phyloP scores from a whole-genome alignment of 495 filamentous ascomycete genomes.

The Xylaria bambusicola region DNA sequence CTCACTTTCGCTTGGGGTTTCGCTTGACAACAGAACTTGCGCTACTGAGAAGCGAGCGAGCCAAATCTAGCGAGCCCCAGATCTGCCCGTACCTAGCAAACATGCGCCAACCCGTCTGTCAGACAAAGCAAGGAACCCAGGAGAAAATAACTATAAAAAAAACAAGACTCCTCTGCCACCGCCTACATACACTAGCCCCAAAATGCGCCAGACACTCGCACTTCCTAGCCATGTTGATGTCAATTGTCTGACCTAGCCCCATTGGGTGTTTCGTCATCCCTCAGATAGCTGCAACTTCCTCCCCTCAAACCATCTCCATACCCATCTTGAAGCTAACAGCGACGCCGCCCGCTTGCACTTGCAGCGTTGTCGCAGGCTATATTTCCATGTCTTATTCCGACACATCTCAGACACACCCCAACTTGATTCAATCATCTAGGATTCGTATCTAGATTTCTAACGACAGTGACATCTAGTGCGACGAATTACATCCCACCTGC shows the following conservation, averaged over 20 bases:
- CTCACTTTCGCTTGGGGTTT: constrained; percentile 26
- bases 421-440: background rate
- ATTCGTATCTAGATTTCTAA: background rate
- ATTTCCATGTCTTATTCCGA: background rate
- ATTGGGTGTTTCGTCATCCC: constrained; percentile 17
- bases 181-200: constrained; percentile 1
- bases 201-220: constrained; percentile 5
- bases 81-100: constrained; percentile 9
- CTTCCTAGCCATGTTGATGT: background rate
- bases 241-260: constrained; percentile 19
- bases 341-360: background rate
- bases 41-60: constrained; percentile 41
- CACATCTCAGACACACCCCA: too few relatives aligned
- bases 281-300: background rate
- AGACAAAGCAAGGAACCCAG: constrained; percentile 11
- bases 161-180: background rate
- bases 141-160: background rate
- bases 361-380: background rate
- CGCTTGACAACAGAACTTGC: constrained; percentile 26
- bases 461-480: constrained; percentile 64
- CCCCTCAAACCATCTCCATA: background rate
- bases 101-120: constrained; percentile 21
- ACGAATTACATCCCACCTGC: constrained; percentile 92
- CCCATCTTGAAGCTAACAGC: constrained; percentile 9
- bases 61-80: constrained; percentile 18